Percentiles rank a stretch among this genome's conserved stretches.
Conservation (phyloP, 371 early-diverging fungal species). For the Agmasoma carcini region DNA sequence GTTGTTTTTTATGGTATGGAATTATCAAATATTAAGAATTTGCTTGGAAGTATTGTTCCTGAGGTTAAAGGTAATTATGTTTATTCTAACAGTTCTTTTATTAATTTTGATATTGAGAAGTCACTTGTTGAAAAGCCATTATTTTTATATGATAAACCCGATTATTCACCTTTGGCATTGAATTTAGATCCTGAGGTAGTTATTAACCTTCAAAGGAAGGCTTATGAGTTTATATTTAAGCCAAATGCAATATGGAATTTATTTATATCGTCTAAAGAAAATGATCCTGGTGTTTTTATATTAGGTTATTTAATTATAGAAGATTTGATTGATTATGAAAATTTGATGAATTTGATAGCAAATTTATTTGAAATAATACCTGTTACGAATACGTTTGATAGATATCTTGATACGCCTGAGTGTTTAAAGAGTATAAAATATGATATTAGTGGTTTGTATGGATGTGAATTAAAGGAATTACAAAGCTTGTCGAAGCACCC, state of each 20-base stretch:
- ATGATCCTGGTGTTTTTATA: constrained; percentile 31
- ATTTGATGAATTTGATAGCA: constrained; percentile 25
- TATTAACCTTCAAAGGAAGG: constrained; percentile 17
- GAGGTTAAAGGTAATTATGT: constrained; percentile 55
- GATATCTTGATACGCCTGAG: background rate
- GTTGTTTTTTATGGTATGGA: constrained; percentile 56
- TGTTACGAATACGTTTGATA: background rate
- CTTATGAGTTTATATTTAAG: constrained; percentile 1
- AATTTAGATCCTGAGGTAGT: no score
- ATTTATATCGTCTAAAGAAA: constrained; percentile 28
- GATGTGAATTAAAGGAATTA: background rate
- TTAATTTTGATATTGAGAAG: constrained; percentile 49
- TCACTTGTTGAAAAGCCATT: constrained; percentile 24
- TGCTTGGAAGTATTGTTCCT: constrained; percentile 55
- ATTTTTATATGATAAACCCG: background rate
- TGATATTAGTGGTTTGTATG: background rate
- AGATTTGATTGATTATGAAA: constrained; percentile 2
- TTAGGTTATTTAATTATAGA: constrained; percentile 26
- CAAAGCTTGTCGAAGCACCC: constrained; percentile 2
- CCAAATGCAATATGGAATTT: constrained; percentile 32
- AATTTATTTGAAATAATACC: constrained; percentile 42
- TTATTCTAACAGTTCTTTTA: constrained; percentile 54
- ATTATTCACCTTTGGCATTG: no score
- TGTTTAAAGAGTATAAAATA: background rate
- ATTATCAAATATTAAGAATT: constrained; percentile 45